A percentile compares a stretch with the other conserved stretches of the same genome.
Conservation (phyloP, 177 flowering plant species). For the Vitis hybrid region DNA sequence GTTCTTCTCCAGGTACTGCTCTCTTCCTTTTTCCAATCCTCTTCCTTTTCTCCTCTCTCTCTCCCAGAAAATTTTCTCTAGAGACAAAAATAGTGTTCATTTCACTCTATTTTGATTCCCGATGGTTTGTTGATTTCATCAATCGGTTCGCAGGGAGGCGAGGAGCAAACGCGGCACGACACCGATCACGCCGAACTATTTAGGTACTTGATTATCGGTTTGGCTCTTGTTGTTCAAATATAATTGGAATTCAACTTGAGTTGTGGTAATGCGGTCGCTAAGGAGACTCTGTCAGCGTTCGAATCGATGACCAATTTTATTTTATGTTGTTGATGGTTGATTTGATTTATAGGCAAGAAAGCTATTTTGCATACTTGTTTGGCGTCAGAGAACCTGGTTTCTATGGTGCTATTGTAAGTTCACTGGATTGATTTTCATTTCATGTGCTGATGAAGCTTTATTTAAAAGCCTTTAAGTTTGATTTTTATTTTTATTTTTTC, state of each 20-base stretch:
- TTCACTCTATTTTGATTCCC: not conserved
- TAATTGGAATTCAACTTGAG: not conserved
- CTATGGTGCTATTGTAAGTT: conserved; percentile 84
- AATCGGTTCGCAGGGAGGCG: conserved; percentile 65
- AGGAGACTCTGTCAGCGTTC: not conserved
- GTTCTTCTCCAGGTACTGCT: conserved; percentile 67
- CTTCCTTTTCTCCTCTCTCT: conserved; percentile 2
- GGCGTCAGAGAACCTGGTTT: conserved; percentile 91
- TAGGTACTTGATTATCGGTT: conserved; percentile 41
- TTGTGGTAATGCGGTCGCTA: not conserved
- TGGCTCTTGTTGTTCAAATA: not conserved
- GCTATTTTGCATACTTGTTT: conserved; percentile 91
- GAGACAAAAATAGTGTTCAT: not conserved
- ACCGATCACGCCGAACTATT: conserved; percentile 85
- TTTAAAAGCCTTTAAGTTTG: not conserved
- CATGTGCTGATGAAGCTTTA: not conserved
- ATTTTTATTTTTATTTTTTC: conserved; percentile 3
- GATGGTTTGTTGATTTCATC: not conserved
- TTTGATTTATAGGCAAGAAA: conserved; percentile 69
- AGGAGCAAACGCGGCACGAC: conserved; percentile 77
- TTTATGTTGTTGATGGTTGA: conserved; percentile 8
- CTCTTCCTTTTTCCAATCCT: not conserved
- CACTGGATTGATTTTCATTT: not conserved
- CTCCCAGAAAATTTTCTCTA: too few species aligned
- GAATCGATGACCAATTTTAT: not conserved